Percentiles rank a stretch among this genome's conserved stretches.
Conservation (phyloP, 495 filamentous ascomycete genomes). For the Lasiosphaeria miniovina region DNA sequence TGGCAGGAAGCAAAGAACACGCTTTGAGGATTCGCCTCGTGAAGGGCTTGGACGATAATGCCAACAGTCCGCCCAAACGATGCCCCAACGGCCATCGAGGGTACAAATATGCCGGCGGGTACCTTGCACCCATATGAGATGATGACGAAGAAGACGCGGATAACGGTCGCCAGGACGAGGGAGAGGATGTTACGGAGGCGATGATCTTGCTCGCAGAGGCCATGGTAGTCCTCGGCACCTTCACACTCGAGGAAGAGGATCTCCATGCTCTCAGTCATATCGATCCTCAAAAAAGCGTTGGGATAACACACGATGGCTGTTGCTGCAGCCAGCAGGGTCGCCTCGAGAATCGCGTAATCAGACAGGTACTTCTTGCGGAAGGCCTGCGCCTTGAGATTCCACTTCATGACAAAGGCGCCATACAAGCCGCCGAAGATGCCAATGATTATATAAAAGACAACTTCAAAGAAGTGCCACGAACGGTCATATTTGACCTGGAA, state of each 20-base stretch:
- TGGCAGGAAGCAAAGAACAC: slow-evolving; percentile 83
- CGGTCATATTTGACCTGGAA: slow-evolving; percentile 97
- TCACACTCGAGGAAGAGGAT: slow-evolving; percentile 95
- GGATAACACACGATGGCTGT: slow-evolving; percentile 94
- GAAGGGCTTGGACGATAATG: slow-evolving; percentile 85
- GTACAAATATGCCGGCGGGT: slow-evolving; percentile 94
- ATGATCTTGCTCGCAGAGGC: slow-evolving; percentile 77
- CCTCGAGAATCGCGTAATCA: slow-evolving; percentile 83
- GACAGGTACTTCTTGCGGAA: slow-evolving; percentile 93
- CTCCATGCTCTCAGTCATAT: slow-evolving; percentile 99
- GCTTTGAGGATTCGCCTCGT: slow-evolving; percentile 77
- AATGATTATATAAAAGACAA: slow-evolving; percentile 86
- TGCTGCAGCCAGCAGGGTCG: slow-evolving; percentile 72
- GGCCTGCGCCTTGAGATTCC: slow-evolving; percentile 87
- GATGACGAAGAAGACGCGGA: slow-evolving; percentile 83
- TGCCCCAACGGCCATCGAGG: slow-evolving; percentile 95
- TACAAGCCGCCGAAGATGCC: slow-evolving; percentile 94
- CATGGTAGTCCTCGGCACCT: slow-evolving; percentile 85
- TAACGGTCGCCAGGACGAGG: slow-evolving; percentile 71
- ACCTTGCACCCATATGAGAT: slow-evolving; percentile 98
- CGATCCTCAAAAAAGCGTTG: slow-evolving; percentile 92
- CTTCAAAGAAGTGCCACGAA: slow-evolving; percentile 95
- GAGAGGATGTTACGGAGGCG: slow-evolving; percentile 80
- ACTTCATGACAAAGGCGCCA: slow-evolving; percentile 96
- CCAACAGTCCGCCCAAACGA: slow-evolving; percentile 93